Percentiles rank a stretch among this genome's conserved stretches.
phyloP scores from a whole-genome alignment of 2,329 filamentous ascomycete species.

The Microsporum canis region DNA sequence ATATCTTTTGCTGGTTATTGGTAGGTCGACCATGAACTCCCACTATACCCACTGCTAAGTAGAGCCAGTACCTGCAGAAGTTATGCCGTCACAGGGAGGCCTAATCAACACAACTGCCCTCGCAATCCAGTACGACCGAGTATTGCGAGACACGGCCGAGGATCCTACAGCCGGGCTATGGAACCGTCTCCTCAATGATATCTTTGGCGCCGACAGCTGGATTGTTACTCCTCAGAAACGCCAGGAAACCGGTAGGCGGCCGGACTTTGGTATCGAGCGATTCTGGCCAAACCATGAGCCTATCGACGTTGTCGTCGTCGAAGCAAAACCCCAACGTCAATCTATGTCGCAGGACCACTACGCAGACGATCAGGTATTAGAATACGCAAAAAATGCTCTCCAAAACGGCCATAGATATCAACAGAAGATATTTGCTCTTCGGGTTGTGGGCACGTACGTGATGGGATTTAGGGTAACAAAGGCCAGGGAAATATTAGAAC shows the following conservation, averaged over 20 bases:
- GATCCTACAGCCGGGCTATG: not conserved
- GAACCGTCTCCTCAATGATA: not conserved
- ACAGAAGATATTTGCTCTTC: not conserved
- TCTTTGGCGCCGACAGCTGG: not conserved
- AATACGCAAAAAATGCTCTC: not conserved
- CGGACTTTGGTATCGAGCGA: not conserved
- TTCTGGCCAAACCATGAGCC: not conserved
- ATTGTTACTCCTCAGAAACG: not conserved
- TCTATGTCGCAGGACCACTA: not conserved
- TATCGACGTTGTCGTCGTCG: not conserved
- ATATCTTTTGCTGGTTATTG: not conserved
- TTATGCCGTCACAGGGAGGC: not conserved
- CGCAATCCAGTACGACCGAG: not conserved
- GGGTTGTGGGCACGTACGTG: not conserved
- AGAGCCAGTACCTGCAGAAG: not conserved
- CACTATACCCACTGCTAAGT: not conserved
- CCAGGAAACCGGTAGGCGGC: not conserved
- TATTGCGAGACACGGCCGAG: not conserved
- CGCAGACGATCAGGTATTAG: not conserved
- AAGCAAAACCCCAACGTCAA: not conserved
- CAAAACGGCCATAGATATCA: not conserved
- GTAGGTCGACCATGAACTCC: not conserved
- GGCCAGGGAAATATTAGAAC: not conserved
- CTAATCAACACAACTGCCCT: not conserved
- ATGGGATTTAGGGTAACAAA: not conserved